phyloP scores from a whole-genome alignment of 495 filamentous ascomycete species.

The Copromyces sp. region DNA sequence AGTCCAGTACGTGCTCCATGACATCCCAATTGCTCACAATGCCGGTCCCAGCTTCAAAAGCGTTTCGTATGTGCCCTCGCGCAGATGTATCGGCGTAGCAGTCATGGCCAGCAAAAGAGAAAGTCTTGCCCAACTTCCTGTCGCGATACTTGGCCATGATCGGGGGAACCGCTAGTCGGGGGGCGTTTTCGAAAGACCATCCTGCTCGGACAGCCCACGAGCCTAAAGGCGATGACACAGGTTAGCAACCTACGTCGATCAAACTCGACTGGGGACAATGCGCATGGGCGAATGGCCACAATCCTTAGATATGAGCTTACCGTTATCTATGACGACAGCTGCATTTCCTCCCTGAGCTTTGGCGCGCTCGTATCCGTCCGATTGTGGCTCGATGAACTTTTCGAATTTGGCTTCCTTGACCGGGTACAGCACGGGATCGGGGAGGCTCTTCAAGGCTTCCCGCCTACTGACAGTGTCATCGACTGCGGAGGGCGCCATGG shows the following conservation, averaged over 20 bases:
- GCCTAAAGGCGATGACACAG: constrained; percentile 38
- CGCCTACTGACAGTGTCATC: constrained; percentile 24
- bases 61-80: constrained; percentile 76
- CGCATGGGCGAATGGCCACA: background rate
- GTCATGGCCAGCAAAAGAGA: constrained; percentile 83
- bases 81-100: constrained; percentile 90
- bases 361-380: constrained; percentile 56
- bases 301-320: constrained; percentile 32
- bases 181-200: constrained; percentile 80
- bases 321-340: constrained; percentile 98
- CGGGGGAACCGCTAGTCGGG: constrained; percentile 70
- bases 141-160: constrained; percentile 91
- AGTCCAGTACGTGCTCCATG: constrained; percentile 86
- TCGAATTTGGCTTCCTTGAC: constrained; percentile 72
- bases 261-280: background rate
- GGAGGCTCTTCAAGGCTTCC: constrained; percentile 31
- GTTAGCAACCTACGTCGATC: background rate
- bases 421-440: constrained; percentile 34
- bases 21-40: constrained; percentile 96
- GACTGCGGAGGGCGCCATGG: constrained; percentile 37
- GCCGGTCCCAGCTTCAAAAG: constrained; percentile 82
- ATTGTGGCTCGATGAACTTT: constrained; percentile 55
- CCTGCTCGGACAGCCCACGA: constrained; percentile 83
- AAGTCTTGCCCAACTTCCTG: constrained; percentile 79
- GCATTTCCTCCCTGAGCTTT: constrained; percentile 34